Conservation (phyloP, 768 basidiomycete genomes). For the Mycena floridula region DNA sequence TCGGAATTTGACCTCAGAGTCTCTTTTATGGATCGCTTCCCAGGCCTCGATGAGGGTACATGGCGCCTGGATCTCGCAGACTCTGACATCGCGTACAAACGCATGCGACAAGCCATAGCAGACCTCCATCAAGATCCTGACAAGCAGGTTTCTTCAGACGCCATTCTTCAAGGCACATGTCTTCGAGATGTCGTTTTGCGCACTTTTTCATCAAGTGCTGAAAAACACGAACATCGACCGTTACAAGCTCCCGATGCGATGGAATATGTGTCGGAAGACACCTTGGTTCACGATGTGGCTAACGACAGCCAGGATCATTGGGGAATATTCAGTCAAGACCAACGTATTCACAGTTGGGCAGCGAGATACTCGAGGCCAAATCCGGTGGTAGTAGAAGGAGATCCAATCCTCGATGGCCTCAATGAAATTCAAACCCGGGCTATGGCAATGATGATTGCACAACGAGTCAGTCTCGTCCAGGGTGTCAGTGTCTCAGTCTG, state of each 20-base stretch:
- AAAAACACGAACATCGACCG: conserved; percentile 21
- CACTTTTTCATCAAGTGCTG: conserved; percentile 38
- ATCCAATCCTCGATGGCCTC: conserved; percentile 59
- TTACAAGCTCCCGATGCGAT: conserved; percentile 35
- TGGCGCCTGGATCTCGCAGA: conserved; percentile 64
- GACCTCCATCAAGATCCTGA: conserved; percentile 43
- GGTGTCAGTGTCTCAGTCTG: conserved; percentile 48
- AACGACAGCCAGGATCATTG: conserved; percentile 11
- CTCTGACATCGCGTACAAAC: conserved; percentile 56
- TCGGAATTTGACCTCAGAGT: conserved; percentile 50
- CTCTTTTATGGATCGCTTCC: conserved; percentile 44
- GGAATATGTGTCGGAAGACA: conserved; percentile 28
- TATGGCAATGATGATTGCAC: conserved; percentile 81
- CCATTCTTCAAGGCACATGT: conserved; percentile 61
- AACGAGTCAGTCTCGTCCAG: conserved; percentile 76
- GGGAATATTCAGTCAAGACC: conserved; percentile 64
- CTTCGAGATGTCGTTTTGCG: conserved; percentile 67
- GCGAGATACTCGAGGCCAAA: conserved; percentile 50
- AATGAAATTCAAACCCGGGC: conserved; percentile 79
- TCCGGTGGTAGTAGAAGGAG: conserved; percentile 69
- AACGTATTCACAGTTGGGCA: conserved; percentile 80
- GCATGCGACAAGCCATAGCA: conserved; percentile 65
- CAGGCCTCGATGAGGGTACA: conserved; percentile 32
- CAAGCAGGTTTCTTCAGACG: conserved; percentile 3
- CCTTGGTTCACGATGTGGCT: conserved; percentile 27